These are phyloP conservation scores for Stellera chamaejasme DNA, from an alignment of 345 rosid genomes.

Conservation along the genomic window DNA sequence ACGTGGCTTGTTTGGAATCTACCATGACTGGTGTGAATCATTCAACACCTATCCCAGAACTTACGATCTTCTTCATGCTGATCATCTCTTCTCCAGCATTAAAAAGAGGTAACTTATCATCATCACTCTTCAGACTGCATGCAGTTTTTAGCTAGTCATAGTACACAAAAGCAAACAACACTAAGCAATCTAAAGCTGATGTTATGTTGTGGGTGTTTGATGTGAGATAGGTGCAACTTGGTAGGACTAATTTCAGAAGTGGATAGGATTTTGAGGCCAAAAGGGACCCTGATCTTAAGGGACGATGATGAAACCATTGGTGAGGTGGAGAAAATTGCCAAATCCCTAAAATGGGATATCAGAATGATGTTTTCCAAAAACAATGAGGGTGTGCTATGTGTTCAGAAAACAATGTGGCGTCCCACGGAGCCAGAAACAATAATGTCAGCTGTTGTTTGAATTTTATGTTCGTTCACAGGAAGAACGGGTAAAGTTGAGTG, in stretches of 20 bases:
- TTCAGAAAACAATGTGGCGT: constrained; percentile 71
- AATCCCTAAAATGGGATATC: constrained; percentile 64
- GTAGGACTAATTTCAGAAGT: constrained; percentile 61
- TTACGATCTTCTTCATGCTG: constrained; percentile 81
- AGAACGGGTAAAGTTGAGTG: no score
- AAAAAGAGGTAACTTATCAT: constrained; percentile 41
- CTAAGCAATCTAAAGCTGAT: not conserved
- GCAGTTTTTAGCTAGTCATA: not conserved
- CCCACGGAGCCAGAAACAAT: constrained; percentile 50
- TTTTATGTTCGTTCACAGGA: no score
- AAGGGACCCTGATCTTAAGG: constrained; percentile 60
- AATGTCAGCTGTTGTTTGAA: constrained; percentile 43
- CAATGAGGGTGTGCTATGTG: constrained; percentile 45
- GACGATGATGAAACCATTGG: constrained; percentile 50
- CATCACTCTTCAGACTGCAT: not conserved
- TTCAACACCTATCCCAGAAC: constrained; percentile 87
- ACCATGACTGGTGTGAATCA: constrained; percentile 93
- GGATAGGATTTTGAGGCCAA: constrained; percentile 78
- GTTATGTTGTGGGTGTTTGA: not conserved
- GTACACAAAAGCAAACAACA: not conserved
- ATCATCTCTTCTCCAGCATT: constrained; percentile 63
- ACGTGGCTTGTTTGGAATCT: constrained; percentile 82
- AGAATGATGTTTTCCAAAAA: constrained; percentile 42
- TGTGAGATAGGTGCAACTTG: constrained; percentile 49
- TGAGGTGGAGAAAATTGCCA: constrained; percentile 53